phyloP scores from a whole-genome alignment of 352 stramenopile species.

The Blastocystis sp. region DNA sequence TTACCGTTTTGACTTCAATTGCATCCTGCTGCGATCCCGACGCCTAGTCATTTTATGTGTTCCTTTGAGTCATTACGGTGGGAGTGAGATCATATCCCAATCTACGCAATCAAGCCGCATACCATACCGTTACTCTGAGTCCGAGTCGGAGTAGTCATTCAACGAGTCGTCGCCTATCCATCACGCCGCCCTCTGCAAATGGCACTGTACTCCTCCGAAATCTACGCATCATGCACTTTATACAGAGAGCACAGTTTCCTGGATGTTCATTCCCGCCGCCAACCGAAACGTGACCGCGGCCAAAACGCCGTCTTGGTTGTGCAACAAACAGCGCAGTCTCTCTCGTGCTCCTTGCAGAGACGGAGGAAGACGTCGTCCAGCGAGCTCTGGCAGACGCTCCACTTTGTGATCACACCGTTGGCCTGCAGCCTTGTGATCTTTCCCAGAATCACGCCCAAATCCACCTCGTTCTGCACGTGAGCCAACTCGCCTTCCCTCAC shows the following conservation, averaged over 20 bases:
- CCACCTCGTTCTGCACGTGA: background rate
- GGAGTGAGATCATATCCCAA: background rate
- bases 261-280: background rate
- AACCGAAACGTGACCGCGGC: background rate
- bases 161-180: slow-evolving; percentile 14
- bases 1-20: slow-evolving; percentile 31
- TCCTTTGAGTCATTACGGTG: background rate
- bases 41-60: background rate
- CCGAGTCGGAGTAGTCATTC: slow-evolving; percentile 30
- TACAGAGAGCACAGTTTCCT: background rate
- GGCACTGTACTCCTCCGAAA: slow-evolving; percentile 25
- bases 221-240: slow-evolving; percentile 5
- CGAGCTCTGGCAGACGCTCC: slow-evolving; percentile 66
- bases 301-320: background rate
- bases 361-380: slow-evolving; percentile 72
- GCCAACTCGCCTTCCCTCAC: background rate
- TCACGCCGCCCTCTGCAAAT: background rate
- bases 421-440: slow-evolving; percentile 66
- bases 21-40: background rate
- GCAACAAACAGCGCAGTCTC: background rate
- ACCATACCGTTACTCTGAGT: background rate
- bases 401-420: slow-evolving; percentile 59
- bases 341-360: slow-evolving; percentile 68
- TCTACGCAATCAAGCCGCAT: background rate
- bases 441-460: background rate